Base-by-base conservation (phyloP, 768 basidiomycete species). In the Cystobasidium onofrii region DNA sequence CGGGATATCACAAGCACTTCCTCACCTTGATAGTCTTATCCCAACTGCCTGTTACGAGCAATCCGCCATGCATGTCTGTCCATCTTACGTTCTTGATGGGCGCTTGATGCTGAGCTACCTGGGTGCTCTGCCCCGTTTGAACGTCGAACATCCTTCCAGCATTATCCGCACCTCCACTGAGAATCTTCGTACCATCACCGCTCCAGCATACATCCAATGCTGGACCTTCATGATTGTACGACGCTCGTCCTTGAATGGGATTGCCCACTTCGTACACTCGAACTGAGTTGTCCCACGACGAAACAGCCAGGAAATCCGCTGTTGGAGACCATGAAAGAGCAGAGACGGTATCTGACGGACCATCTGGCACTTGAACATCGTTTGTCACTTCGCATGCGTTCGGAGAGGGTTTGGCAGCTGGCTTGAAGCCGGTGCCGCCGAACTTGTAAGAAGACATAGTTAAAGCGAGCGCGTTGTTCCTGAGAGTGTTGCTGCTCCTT, bases 121-220 rank as follows among this genome's bases (percentile, higher is more conserved):
- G 77, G 18, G 13, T 64, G 55, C 18, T 29, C 80, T 90, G 89
- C 0, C 91, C 91, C 0, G 92, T 92, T n/a, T 86, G 84, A 50
- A 94, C 85, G 81, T 98, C 95, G 81, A 88, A 94, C 87, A 92
- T 89, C 73, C 91, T 88, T 25, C 87, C 95, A 0, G 91, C 89
- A 81, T 97, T 95, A 84, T 99, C 95, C 10, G 91, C 90, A 61
- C 95, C 94, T 6, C 90, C 92, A 15, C 93, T 95, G 76, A 96
- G 86, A 43, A 94, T 84, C 83, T 92, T 92, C 78, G 87, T 89
- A 23, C 95, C 93, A 63, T 77, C 75, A 74, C 76, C 64, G 82
- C 89, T 92, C 94, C 95, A 98, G 77, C 89, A 89, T 1, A 94
- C 85, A 74, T 87, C 86, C 76, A 98, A 81, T 0, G 92, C 92